phyloP scores from a whole-genome alignment of 2,329 filamentous ascomycete species.

The Hypoxylon sp. region DNA sequence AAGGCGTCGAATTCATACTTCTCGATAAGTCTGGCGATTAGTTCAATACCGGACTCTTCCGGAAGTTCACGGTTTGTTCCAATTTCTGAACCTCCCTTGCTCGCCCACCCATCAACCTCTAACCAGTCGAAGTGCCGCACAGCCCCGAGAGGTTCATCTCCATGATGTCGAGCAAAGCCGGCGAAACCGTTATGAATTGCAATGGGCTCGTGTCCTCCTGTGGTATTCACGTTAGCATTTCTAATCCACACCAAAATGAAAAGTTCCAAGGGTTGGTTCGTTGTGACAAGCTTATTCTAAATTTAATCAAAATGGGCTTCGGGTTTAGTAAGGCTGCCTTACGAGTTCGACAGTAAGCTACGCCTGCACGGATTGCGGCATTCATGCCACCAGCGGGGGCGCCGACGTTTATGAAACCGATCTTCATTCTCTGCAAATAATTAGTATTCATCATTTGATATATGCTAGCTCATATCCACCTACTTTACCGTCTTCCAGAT shows the following conservation, averaged over 20 bases:
- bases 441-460: constrained; percentile 50
- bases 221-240: constrained; percentile 20
- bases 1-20: constrained; percentile 91
- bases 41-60: constrained; percentile 84
- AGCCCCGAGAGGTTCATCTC: constrained; percentile 83
- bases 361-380: constrained; percentile 91
- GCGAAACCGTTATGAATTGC: constrained; percentile 98
- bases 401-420: constrained; percentile 97
- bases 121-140: constrained; percentile 92
- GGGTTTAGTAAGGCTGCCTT: constrained; percentile 15
- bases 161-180: constrained; percentile 91
- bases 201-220: constrained; percentile 85
- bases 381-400: constrained; percentile 99
- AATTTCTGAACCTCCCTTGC: constrained; percentile 96
- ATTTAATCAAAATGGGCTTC: background rate
- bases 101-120: constrained; percentile 95
- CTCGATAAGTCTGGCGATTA: constrained; percentile 85
- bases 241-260: background rate
- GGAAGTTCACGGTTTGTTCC: constrained; percentile 97
- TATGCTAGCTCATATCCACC: constrained; percentile 48
- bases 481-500: constrained; percentile 80
- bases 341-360: constrained; percentile 90
- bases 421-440: constrained; percentile 79
- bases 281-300: background rate
- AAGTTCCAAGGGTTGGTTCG: background rate